Base-by-base conservation (phyloP, 73 alveolate species). In the Uronychia binucleata region DNA sequence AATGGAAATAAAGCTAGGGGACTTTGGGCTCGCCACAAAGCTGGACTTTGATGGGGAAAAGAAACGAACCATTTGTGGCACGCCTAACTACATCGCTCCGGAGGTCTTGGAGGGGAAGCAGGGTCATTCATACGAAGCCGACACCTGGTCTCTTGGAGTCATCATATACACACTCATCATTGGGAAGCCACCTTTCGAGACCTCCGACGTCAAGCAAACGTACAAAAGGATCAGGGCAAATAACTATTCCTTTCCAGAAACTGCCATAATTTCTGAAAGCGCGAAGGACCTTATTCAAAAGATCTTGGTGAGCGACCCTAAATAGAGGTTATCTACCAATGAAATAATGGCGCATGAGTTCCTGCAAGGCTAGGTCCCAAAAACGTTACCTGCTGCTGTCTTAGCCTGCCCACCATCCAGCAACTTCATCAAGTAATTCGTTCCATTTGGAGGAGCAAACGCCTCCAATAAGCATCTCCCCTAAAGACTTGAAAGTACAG, bases 151-250 rank as follows among this genome's bases (percentile, higher is more conserved):
- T 31, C 83, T 97, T 28, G 99, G 99, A 32, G 99, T 97, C 26
- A 97, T 97, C 76, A 86, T 95, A 86, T 97, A 95, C 87, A 97
- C 99, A 28, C 85, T 97, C 97, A 88, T 97, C 33, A 86, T 81
- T 79, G 99, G 99, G 1, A 94, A 98, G 58, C 99, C 99, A 0
- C 99, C 99, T 14, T 97, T 97, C 81, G 99, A 97, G 90, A 93
- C 99, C 0, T 92, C 97, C 0, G 99, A 97, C 88, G 99, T 95
- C 31, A 95, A 97, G 91, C 87, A 92, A 67, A 97, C 99, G 31
- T 97, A 97, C 93, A 95, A 92, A 84, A 88, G 95, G 84, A 97
- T 97, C 34, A 92, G 91, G 82, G 89, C 92, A 86, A 95, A 95
- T 93, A 86, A 95, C 75, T 97, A 97, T 87, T 76, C 93, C 84